These are phyloP conservation scores for Raphanus raphanistrum DNA, from an alignment of 345 rosid genomes.

Conservation along the genomic window DNA sequence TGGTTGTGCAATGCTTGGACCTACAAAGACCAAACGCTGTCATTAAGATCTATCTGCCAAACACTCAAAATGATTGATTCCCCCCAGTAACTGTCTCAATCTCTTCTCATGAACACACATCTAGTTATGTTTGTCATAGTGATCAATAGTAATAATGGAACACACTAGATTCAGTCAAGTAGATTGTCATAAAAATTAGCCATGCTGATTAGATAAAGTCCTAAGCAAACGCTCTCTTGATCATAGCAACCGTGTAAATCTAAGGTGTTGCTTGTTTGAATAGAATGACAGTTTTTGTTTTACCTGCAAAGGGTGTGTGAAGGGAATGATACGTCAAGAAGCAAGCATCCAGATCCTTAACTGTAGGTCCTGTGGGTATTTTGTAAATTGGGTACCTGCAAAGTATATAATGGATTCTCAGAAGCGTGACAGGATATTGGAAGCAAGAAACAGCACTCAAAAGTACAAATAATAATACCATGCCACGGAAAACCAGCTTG, in stretches of 20 bases:
- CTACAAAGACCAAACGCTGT: slow-evolving; percentile 35
- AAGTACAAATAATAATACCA: slow-evolving; percentile 48
- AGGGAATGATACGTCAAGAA: slow-evolving; percentile 85
- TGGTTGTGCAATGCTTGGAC: slow-evolving; percentile 30
- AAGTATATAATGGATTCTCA: slow-evolving; percentile 13
- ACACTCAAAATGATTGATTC: neutral
- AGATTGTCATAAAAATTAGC: neutral
- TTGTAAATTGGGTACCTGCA: slow-evolving; percentile 87
- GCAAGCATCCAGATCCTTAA: slow-evolving; percentile 93
- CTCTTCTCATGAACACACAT: neutral
- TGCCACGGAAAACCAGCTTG: slow-evolving; percentile 96
- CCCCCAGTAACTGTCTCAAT: neutral
- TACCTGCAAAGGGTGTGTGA: slow-evolving; percentile 62
- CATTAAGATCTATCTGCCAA: neutral
- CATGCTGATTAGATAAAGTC: slow-evolving; percentile 13
- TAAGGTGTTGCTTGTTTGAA: neutral
- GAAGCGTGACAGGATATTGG: neutral
- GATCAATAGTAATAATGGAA: neutral
- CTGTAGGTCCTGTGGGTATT: slow-evolving; percentile 86
- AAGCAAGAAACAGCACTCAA: neutral
- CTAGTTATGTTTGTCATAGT: slow-evolving; percentile 7
- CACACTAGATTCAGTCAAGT: neutral
- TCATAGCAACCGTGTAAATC: slow-evolving; percentile 20
- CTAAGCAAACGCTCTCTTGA: neutral
- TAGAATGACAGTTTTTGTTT: neutral